phyloP scores from a whole-genome alignment of 2,329 filamentous ascomycete genomes.

The Clathrospora elynae region DNA sequence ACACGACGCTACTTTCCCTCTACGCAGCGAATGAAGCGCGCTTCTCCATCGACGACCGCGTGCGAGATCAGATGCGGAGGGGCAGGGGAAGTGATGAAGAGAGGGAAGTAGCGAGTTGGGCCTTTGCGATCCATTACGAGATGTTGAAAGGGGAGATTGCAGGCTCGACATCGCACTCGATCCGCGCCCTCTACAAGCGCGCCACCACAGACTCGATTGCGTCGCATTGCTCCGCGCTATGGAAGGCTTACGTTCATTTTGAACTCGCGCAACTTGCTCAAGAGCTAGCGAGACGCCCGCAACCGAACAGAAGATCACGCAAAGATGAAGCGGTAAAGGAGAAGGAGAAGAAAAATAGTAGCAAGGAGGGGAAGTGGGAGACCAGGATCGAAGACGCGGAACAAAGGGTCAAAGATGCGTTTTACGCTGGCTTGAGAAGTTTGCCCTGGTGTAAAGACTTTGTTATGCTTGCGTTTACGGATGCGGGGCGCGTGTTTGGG shows the following conservation, averaged over 20 bases:
- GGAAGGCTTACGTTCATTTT: slow-evolving; percentile 43
- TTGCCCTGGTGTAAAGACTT: slow-evolving; percentile 69
- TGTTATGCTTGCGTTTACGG: slow-evolving; percentile 61
- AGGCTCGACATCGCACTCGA: slow-evolving; percentile 56
- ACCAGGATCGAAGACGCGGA: slow-evolving; percentile 39
- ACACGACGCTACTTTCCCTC: slow-evolving; percentile 74
- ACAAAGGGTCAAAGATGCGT: slow-evolving; percentile 56
- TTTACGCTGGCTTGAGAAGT: slow-evolving; percentile 60
- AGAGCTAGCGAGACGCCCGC: slow-evolving; percentile 16
- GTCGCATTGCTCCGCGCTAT: slow-evolving; percentile 36
- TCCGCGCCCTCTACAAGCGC: slow-evolving; percentile 61
- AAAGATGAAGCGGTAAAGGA: slow-evolving; percentile 26
- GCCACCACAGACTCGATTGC: slow-evolving; percentile 51
- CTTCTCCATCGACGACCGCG: slow-evolving; percentile 74
- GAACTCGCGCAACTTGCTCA: slow-evolving; percentile 30
- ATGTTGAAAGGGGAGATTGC: slow-evolving; percentile 51
- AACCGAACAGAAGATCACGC: slow-evolving; percentile 12
- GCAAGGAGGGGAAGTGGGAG: slow-evolving; percentile 29
- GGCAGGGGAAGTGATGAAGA: slow-evolving; percentile 35
- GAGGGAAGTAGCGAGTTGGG: slow-evolving; percentile 55
- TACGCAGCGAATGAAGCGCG: slow-evolving; percentile 76
- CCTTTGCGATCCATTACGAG: slow-evolving; percentile 63
- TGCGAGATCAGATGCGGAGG: slow-evolving; percentile 66
- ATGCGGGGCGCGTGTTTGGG: slow-evolving; percentile 44
- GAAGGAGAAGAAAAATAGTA: slow-evolving; percentile 6